Evolutionary conservation across 345 rosid genomes (phyloP).

Genomic region (Arabis hirsuta): DNA sequence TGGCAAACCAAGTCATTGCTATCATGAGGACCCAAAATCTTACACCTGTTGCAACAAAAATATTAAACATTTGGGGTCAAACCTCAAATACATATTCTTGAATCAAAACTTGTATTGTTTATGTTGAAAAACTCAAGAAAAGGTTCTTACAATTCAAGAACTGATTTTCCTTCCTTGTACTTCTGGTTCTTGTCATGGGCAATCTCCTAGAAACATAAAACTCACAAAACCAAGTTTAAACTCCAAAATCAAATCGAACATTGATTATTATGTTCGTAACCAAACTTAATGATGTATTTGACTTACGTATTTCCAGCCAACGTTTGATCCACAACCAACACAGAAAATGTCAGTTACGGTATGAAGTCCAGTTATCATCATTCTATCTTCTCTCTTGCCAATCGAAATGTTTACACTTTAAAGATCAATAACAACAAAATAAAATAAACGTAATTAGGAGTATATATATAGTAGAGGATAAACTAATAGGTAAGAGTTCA

Average conservation of each 20-base stretch:
- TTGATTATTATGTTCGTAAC: background rate
- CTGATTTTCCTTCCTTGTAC: constrained; percentile 96
- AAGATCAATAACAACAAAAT: background rate
- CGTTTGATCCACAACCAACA: constrained; percentile 93
- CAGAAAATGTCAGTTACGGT: constrained; percentile 90
- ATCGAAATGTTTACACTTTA: constrained; percentile 64
- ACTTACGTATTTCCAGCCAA: constrained; percentile 99
- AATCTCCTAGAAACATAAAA: constrained; percentile 62
- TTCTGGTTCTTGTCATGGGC: constrained; percentile 75
- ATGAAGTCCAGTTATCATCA: constrained; percentile 80
- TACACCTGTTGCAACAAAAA: constrained; percentile 51
- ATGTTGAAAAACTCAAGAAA: background rate
- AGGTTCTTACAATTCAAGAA: constrained; percentile 75
- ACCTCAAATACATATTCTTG: background rate
- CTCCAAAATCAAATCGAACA: background rate
- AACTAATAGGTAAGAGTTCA: background rate
- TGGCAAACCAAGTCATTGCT: constrained; percentile 37
- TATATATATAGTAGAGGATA: background rate
- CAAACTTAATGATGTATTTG: background rate
- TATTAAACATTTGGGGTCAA: constrained; percentile 14
- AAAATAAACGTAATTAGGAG: background rate
- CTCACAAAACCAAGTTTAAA: constrained; percentile 2
- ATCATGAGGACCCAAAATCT: constrained; percentile 63
- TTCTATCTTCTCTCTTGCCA: constrained; percentile 73
- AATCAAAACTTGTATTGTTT: constrained; percentile 6